A percentile compares a stretch with the other conserved stretches of the same genome.
Conservation (phyloP, 78 protist species). For the Diacronema lutheri region DNA sequence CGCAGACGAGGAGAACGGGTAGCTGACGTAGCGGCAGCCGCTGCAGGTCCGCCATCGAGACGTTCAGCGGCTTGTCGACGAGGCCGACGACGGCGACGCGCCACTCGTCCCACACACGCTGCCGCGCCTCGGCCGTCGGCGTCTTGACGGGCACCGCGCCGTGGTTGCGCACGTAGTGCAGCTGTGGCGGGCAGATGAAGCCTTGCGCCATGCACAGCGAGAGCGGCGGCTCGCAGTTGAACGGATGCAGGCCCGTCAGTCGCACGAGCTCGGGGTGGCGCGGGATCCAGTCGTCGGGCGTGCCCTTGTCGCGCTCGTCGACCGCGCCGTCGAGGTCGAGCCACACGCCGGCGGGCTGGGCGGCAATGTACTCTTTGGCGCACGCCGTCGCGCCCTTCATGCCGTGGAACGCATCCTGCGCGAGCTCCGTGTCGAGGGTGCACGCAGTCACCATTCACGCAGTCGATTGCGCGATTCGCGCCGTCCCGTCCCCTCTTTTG, state of each 20-base stretch:
- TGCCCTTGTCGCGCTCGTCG: constrained; percentile 32
- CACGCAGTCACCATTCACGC: too few species aligned
- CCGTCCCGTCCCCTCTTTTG: too few species aligned
- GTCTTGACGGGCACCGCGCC: constrained; percentile 6
- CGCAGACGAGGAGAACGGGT: constrained; percentile 29
- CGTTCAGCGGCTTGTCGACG: neutral
- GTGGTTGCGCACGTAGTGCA: constrained; percentile 51
- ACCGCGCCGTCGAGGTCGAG: neutral
- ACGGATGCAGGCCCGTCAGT: constrained; percentile 46
- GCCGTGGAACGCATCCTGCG: too few species aligned
- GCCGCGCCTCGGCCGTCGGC: too few species aligned
- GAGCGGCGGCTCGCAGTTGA: constrained; percentile 48
- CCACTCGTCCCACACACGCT: constrained; percentile 5
- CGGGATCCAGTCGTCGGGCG: constrained; percentile 43
- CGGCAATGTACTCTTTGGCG: too few species aligned
- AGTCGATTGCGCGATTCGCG: too few species aligned
- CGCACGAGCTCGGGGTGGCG: constrained; percentile 44
- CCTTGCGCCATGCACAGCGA: constrained; percentile 12
- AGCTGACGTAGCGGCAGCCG: neutral
- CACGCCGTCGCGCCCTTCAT: too few species aligned
- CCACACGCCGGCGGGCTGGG: too few species aligned
- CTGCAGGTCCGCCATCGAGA: constrained; percentile 27
- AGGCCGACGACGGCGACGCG: neutral
- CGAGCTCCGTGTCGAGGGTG: too few species aligned
- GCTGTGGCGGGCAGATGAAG: constrained; percentile 1